A percentile compares a stretch with the other conserved stretches of the same genome.
These are phyloP conservation scores for Corrigiola litoralis DNA, from an alignment of 179 eudicot species.

Conservation along the genomic window DNA sequence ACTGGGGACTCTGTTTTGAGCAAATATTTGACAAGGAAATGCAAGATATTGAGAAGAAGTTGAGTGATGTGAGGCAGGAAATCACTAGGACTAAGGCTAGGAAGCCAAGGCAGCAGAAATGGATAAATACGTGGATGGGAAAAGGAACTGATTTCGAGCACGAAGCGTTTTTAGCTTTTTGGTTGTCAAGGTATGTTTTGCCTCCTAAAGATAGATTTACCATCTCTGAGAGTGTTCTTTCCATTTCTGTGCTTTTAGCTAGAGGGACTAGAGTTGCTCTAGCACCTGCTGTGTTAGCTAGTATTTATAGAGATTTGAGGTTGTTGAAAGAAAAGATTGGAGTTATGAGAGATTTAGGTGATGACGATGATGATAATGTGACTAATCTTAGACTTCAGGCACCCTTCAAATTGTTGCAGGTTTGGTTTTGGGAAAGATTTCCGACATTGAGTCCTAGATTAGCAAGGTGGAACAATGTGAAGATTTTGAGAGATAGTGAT, in stretches of 20 bases:
- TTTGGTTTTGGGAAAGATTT: conserved; percentile 42
- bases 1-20: not conserved
- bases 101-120: too few relatives aligned
- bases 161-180: conserved; percentile 33
- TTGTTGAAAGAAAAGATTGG: conserved; percentile 15
- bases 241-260: conserved; percentile 30
- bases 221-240: conserved; percentile 9
- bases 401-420: conserved; percentile 28
- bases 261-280: conserved; percentile 29
- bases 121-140: too few relatives aligned
- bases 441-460: conserved; percentile 25
- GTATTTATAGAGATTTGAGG: conserved; percentile 24
- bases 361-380: not conserved
- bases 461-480: conserved; percentile 23
- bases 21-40: too few relatives aligned
- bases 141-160: conserved; percentile 28
- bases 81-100: too few relatives aligned
- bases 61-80: too few relatives aligned
- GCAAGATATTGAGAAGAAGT: too few relatives aligned
- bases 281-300: conserved; percentile 37
- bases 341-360: not conserved
- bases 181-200: conserved; percentile 44
- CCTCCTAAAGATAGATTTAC: not conserved
- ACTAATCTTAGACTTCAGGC: not conserved
- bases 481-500: not conserved